Base-by-base conservation (phyloP, 768 basidiomycete genomes). In the Podaxis sp. region DNA sequence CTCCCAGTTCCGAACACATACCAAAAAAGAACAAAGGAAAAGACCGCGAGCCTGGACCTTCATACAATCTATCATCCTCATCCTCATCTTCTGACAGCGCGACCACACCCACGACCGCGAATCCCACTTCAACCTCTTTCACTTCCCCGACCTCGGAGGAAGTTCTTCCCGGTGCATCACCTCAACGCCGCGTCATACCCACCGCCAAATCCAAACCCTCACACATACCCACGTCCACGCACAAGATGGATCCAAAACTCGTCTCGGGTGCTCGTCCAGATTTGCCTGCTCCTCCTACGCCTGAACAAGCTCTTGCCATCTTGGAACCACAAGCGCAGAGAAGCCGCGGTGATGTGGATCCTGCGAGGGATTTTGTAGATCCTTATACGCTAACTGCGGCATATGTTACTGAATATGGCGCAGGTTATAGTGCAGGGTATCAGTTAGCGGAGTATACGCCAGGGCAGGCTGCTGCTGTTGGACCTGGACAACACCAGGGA, bases 351-450 rank as follows among this genome's bases (percentile, higher is more conserved):
- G n/a, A 14, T 16, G 57, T 54, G 10, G 66, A 66, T 44, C 61
- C 63, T 21, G 60, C 57, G 27, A 61, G 62, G 28, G 66, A 64
- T 21, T 56, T 23, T n/a, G 23, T 52, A n/a, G 68, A 71, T 27
- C 66, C 72, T 14, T 72, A 68, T 60, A 55, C 64, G 16, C 50
- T 71, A 16, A 67, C 65, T 7, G 67, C 64, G 11, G 63, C 63
- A 4, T 68, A 69, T 50, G 32, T 71, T 9, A 61, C 63, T 0
- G 70, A 71, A 50, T 72, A 69, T 59, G 63, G 66, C 1, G 65
- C 62, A 11, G 73, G 72, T 27, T 71, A 63, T 50, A 60, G 62
- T 18, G 69, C 69, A 28, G 73, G 68, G 1, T 70, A 68, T 61
- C 61, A 61, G 1, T 18, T 55, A 32, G 64, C 44, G 13, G 56